Evolutionary conservation across 169 alveolate genomes (phyloP).

Genomic region (Eimeria falciformis): DNA sequence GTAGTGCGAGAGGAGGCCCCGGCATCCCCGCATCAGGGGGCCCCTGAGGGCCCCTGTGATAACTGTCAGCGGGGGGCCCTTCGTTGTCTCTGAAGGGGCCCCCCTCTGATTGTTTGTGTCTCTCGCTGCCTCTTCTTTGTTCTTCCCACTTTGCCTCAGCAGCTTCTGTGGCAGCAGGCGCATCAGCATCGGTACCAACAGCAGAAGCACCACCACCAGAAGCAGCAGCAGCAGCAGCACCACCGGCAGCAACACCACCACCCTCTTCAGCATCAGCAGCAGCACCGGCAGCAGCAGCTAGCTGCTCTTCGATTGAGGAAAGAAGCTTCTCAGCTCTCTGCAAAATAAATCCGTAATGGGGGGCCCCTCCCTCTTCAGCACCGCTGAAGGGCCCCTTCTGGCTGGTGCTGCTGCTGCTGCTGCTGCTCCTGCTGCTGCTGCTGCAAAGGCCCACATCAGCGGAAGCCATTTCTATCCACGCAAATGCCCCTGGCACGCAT

Average conservation of each 20-base stretch:
- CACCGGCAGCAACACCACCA: not conserved
- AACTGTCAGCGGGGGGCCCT: no score
- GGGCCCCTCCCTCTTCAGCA: not conserved
- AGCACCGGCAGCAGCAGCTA: not conserved
- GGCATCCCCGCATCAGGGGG: no score
- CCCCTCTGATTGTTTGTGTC: not conserved
- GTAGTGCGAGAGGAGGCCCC: no score
- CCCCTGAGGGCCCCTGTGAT: no score
- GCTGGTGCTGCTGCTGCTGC: conserved; percentile 9
- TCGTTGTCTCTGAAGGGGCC: no score
- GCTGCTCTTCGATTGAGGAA: conserved; percentile 14
- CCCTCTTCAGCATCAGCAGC: not conserved
- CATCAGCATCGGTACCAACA: not conserved
- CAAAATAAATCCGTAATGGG: not conserved
- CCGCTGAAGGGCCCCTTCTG: not conserved
- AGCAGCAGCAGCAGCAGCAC: not conserved
- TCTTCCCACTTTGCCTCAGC: not conserved
- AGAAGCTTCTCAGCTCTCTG: conserved; percentile 40
- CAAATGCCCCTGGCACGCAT: conserved; percentile 26
- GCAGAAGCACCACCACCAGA: not conserved
- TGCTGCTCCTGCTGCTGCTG: conserved; percentile 21
- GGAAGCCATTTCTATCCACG: not conserved
- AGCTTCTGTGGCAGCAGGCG: no score
- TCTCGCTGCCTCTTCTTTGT: not conserved
- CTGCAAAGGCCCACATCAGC: not conserved